Evolutionary conservation across 768 basidiomycete genomes (phyloP).

Genomic region (Hypsizygus marmoreus): DNA sequence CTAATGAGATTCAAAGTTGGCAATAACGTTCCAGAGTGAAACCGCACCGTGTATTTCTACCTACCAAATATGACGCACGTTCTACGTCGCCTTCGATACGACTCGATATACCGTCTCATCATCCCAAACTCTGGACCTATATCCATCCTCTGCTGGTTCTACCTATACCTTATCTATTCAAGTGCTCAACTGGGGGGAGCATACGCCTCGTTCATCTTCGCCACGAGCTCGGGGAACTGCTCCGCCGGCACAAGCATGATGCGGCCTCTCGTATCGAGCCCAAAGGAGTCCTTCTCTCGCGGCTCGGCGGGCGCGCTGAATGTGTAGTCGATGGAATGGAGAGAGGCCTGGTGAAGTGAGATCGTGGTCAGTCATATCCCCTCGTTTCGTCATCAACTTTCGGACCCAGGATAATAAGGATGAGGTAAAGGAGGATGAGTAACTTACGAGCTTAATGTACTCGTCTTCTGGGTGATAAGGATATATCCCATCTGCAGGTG

Average conservation of each 20-base stretch:
- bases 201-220: slow-evolving; percentile 38
- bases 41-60: too few species aligned
- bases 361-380: background rate
- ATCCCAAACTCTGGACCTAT: too few species aligned
- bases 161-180: too few species aligned
- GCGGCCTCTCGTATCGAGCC: slow-evolving; percentile 68
- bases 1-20: too few species aligned
- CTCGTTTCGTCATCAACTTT: slow-evolving; percentile 5
- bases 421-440: background rate
- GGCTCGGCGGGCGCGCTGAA: slow-evolving; percentile 52
- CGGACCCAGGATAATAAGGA: background rate
- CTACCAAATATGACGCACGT: too few species aligned
- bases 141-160: too few species aligned
- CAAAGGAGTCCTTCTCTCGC: slow-evolving; percentile 67
- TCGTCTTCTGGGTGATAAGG: slow-evolving; percentile 88
- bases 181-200: slow-evolving; percentile 14
- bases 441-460: slow-evolving; percentile 58
- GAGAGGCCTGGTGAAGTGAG: too few species aligned
- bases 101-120: too few species aligned
- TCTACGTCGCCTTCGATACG: too few species aligned
- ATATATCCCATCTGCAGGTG: slow-evolving; percentile 55
- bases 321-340: slow-evolving; percentile 45
- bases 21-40: too few species aligned
- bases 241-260: slow-evolving; percentile 61
- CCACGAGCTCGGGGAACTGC: slow-evolving; percentile 42